Conservation (phyloP, 2,329 filamentous ascomycete species). For the Fusarium torreyae region DNA sequence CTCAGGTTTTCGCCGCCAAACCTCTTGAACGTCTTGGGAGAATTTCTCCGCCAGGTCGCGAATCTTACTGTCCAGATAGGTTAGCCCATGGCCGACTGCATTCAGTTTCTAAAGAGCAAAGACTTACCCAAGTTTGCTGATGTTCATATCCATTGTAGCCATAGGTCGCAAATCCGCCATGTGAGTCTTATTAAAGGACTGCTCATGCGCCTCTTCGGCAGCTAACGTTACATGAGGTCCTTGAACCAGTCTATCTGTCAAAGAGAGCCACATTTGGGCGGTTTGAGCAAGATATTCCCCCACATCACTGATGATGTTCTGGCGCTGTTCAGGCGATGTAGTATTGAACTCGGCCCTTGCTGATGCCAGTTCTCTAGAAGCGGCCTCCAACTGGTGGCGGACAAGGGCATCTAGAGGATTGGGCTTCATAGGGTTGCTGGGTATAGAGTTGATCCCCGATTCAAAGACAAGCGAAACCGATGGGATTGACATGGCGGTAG, state of each 20-base stretch:
- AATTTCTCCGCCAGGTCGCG: slow-evolving; percentile 54
- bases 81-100: slow-evolving; percentile 30
- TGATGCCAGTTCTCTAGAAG: slow-evolving; percentile 45
- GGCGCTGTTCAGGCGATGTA: slow-evolving; percentile 35
- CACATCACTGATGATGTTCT: slow-evolving; percentile 54
- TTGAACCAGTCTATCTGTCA: slow-evolving; percentile 54
- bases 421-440: slow-evolving; percentile 31
- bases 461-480: slow-evolving; percentile 51
- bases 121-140: slow-evolving; percentile 55
- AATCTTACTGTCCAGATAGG: slow-evolving; percentile 51
- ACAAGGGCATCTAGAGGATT: slow-evolving; percentile 50
- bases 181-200: slow-evolving; percentile 43
- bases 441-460: slow-evolving; percentile 46
- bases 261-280: slow-evolving; percentile 53
- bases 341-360: slow-evolving; percentile 27
- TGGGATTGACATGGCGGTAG: slow-evolving; percentile 48
- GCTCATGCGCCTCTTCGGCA: slow-evolving; percentile 49
- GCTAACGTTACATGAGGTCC: slow-evolving; percentile 54
- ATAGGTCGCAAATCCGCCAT: slow-evolving; percentile 52
- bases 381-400: slow-evolving; percentile 49
- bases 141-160: slow-evolving; percentile 53
- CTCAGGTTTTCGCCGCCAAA: slow-evolving; percentile 49
- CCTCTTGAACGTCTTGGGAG: slow-evolving; percentile 53
- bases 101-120: slow-evolving; percentile 1
- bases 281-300: slow-evolving; percentile 56